phyloP scores from a whole-genome alignment of 1,284 basidiomycete genomes.

The Boletus hoseneyae region DNA sequence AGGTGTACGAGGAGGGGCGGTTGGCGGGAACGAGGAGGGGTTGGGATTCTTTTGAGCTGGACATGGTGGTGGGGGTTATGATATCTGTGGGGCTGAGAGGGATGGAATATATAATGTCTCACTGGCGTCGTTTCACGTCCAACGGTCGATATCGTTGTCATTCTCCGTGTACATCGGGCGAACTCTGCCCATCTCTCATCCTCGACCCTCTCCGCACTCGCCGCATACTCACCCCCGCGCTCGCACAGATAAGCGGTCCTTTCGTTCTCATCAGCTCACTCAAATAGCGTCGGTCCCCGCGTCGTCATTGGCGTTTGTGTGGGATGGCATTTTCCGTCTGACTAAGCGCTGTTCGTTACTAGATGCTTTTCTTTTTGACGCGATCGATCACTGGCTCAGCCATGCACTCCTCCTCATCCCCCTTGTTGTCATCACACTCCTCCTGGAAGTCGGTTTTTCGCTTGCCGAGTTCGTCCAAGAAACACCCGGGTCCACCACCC shows the following conservation, averaged over 20 bases:
- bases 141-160: slow-evolving; percentile 20
- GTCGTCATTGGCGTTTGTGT: no score
- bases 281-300: no score
- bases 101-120: slow-evolving; percentile 27
- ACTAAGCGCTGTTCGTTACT: no score
- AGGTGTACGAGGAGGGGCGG: background rate
- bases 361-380: no score
- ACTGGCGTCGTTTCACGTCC: slow-evolving; percentile 23
- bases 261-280: no score
- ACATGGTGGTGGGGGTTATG: slow-evolving; percentile 15
- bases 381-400: no score
- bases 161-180: slow-evolving; percentile 31
- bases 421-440: slow-evolving; percentile 25
- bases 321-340: no score
- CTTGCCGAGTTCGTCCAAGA: slow-evolving; percentile 31
- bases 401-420: no score
- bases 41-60: slow-evolving; percentile 21
- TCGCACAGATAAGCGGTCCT: no score
- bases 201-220: slow-evolving; percentile 12
- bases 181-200: slow-evolving; percentile 7
- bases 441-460: slow-evolving; percentile 37
- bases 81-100: no score
- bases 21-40: slow-evolving; percentile 24
- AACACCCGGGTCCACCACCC: slow-evolving; percentile 37
- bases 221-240: slow-evolving; percentile 6